phyloP scores from a whole-genome alignment of 257 asterid species.

The Fraxinus excelsior region DNA sequence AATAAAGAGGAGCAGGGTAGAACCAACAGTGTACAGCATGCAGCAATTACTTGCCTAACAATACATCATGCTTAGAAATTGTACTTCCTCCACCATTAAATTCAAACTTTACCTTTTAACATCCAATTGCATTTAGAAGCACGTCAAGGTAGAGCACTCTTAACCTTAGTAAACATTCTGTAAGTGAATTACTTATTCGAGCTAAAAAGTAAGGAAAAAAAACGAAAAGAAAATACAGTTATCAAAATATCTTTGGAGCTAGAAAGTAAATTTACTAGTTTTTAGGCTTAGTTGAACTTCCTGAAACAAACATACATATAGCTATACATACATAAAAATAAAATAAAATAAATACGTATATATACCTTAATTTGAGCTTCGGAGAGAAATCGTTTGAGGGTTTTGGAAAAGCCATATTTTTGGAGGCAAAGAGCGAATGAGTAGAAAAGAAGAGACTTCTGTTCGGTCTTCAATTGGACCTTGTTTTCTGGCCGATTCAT shows the following conservation, averaged over 20 bases:
- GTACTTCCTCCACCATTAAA: conserved; percentile 5
- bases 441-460: conserved; percentile 36
- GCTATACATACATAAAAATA: not conserved
- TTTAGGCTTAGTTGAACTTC: not conserved
- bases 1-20: not conserved
- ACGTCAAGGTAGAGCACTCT: no score
- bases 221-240: no score
- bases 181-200: not conserved
- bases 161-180: not conserved
- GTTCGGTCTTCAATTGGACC: conserved; percentile 34
- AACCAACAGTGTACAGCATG: conserved; percentile 2
- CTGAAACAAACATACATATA: not conserved
- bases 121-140: conserved; percentile 2
- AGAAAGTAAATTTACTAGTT: not conserved
- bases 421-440: conserved; percentile 58
- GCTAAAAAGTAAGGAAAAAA: no score
- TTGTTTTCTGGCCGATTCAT: conserved; percentile 6
- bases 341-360: not conserved
- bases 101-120: not conserved
- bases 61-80: not conserved
- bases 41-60: conserved; percentile 1
- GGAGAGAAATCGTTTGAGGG: conserved; percentile 51
- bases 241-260: not conserved
- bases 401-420: conserved; percentile 50
- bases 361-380: conserved; percentile 53